Evolutionary conservation across 2,329 filamentous ascomycete species (phyloP), one percentile per base, ranked within the genome.

Genomic region (Hypoxylon sp.): DNA sequence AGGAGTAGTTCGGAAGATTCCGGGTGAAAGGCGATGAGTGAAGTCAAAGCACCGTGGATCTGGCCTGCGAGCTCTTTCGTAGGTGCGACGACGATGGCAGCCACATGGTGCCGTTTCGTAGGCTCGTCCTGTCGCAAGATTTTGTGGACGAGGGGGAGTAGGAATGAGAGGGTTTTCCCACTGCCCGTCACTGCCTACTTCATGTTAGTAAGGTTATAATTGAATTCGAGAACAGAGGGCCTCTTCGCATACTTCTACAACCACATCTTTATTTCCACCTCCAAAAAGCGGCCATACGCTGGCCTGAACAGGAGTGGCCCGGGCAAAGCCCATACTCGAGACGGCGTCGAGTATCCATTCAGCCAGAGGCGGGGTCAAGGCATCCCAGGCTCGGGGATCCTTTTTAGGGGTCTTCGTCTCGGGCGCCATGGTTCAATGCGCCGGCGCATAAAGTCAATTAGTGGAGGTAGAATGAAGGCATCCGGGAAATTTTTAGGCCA

Each of bases 281-380:
- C 94, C 90, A 78, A 97, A 96, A 56, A 97, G 87, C 11, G 94
- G 94, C 72, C 98, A 92, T 3, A 93, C 92, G 65, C 94, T 95
- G 48, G 94, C 93, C 82, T 98, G 95, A n/a, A 98, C 94, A 0
- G 95, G 95, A 3, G 94, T 98, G 86, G 96, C 94, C 78, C 92
- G 91, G 70, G 86, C 83, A 80, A 97, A 97, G 67, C 94, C 93
- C 91, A 96, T 95, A 71, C 90, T 89, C 54, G 90, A 86, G 53
- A 97, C 90, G 65, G 94, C 94, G 72, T 97, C 93, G 59, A 96
- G 84, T 63, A 96, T 89, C 94, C 94, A 98, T 88, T 91, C 86
- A 67, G 91, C 92, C 33, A 94, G 82, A 5, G 90, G 82, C 14
- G 92, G 91, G 1, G 87, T 91, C 59, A 94, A 83, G 13, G 87